Evolutionary conservation across 2,329 filamentous ascomycete species (phyloP).

Genomic region (Geosmithia morbida): DNA sequence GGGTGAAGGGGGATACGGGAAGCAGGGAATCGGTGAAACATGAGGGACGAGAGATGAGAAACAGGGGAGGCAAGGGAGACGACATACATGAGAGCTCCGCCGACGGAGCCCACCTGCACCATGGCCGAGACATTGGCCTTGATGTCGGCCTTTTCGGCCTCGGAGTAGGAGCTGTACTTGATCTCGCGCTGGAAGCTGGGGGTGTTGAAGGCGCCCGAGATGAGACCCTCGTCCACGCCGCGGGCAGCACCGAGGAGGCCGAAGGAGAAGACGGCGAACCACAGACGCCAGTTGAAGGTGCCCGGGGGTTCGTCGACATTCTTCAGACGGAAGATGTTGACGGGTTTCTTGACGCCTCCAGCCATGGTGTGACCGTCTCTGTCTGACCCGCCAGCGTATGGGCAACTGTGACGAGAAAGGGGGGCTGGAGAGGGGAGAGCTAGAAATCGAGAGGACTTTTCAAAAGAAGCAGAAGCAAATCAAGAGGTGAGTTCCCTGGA

Average conservation of each 20-base stretch:
- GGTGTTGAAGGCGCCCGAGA: slow-evolving; percentile 57
- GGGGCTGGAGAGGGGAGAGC: too few species aligned
- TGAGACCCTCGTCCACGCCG: slow-evolving; percentile 70
- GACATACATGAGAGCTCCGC: slow-evolving; percentile 44
- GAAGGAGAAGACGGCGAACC: slow-evolving; percentile 63
- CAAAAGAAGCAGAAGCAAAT: too few species aligned
- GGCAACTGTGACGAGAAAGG: not conserved
- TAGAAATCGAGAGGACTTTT: too few species aligned
- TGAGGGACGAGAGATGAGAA: not conserved
- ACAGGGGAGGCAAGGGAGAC: slow-evolving; percentile 1
- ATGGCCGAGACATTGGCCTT: slow-evolving; percentile 67
- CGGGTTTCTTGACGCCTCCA: slow-evolving; percentile 37
- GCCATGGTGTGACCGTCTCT: slow-evolving; percentile 19
- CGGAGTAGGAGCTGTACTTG: slow-evolving; percentile 35
- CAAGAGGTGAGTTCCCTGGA: not conserved
- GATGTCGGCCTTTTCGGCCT: slow-evolving; percentile 46
- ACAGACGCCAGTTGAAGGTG: slow-evolving; percentile 64
- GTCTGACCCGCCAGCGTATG: too few species aligned
- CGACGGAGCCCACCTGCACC: slow-evolving; percentile 68
- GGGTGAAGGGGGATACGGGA: too few species aligned
- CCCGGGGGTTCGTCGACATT: slow-evolving; percentile 52
- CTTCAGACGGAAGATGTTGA: slow-evolving; percentile 50
- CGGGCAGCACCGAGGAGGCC: slow-evolving; percentile 63
- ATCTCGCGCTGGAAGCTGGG: slow-evolving; percentile 47
- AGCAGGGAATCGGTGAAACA: too few species aligned